Base-by-base conservation (phyloP, 2,329 filamentous ascomycete species). In the Penicillium paneum region DNA sequence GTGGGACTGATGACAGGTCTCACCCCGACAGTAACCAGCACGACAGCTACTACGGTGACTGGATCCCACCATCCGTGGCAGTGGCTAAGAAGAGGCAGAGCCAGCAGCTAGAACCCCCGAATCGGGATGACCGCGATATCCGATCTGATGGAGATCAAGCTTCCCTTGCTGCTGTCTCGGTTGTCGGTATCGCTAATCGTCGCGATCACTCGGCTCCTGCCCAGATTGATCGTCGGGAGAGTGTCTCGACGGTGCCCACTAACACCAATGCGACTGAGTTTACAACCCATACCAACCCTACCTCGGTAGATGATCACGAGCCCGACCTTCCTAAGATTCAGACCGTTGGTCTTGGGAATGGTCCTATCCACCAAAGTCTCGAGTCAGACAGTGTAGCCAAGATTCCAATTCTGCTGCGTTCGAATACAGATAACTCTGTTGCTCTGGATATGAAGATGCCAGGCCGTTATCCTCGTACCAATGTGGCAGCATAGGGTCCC, bases 21-120 rank as follows among this genome's bases (percentile, higher is more conserved):
- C 54, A 50, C 6, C 56, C 53, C 29, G 54, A 54, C 15, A 57
- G 65, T 17, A 65, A 64, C 35, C 64, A 63, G 43, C 63, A 71
- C 45, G 67, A 70, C 55, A 80, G 74, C 57, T 72, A 75, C 48
- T 79, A 82, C 53, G 78, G 78, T 15, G 74, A 79, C 29, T 85
- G 81, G 81, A 78, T 84, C 72, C 78, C 74, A 21, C 57, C 74
- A 31, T 76, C 76, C 40, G 76, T 74, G 29, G 60, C 62, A 17
- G 56, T 57, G 13, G 52, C 55, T 15, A 62, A 59, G 42, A 67
- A 67, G 46, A 61, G 58, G 28, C 60, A 66, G 47, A 57, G 42
- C 17, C 59, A 61, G 26, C 51, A 57, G 26, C 24, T 44, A 10
- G 46, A 58, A 12, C 17, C 47, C 2, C 21, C 46, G 8, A 49